phyloP scores from a whole-genome alignment of 1,139 yeast genomes.

The Eremothecium gossypii region DNA sequence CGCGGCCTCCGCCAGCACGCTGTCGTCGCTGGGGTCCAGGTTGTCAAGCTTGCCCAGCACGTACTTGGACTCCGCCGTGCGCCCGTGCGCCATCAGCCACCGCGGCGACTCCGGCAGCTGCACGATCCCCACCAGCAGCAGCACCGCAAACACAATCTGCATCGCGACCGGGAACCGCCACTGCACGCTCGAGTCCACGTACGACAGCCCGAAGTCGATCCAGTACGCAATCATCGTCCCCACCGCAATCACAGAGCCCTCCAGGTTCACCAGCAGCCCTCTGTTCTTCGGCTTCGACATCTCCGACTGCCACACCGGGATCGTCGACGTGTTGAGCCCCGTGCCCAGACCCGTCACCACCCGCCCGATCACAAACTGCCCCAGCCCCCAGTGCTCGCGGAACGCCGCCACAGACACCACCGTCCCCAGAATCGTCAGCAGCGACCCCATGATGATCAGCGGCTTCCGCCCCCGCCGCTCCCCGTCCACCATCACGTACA shows the following conservation, averaged over 20 bases:
- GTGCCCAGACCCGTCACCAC: conserved; percentile 72
- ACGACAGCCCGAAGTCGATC: conserved; percentile 66
- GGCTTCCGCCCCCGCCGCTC: conserved; percentile 61
- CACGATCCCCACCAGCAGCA: conserved; percentile 29
- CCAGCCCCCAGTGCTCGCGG: conserved; percentile 39
- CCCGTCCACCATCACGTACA: conserved; percentile 54
- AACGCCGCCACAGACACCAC: conserved; percentile 53
- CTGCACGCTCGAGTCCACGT: conserved; percentile 43
- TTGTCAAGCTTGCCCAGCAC: conserved; percentile 24
- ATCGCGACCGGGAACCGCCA: conserved; percentile 41
- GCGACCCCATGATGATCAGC: conserved; percentile 48
- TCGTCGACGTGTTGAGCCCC: conserved; percentile 70
- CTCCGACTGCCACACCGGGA: conserved; percentile 78
- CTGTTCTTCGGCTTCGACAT: conserved; percentile 63
- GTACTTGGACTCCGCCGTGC: conserved; percentile 40
- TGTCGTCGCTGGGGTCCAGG: conserved; percentile 35
- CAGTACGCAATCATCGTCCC: conserved; percentile 70
- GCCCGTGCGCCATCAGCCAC: conserved; percentile 52
- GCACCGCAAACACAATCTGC: conserved; percentile 36
- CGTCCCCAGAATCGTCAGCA: conserved; percentile 56
- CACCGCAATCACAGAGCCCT: conserved; percentile 62
- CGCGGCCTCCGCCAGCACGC: conserved; percentile 37
- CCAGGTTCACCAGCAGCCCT: conserved; percentile 61
- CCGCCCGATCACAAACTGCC: conserved; percentile 67
- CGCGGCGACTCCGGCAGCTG: conserved; percentile 64